phyloP scores from a whole-genome alignment of 2,329 filamentous ascomycete species.

The Tricladium varicosporioides region DNA sequence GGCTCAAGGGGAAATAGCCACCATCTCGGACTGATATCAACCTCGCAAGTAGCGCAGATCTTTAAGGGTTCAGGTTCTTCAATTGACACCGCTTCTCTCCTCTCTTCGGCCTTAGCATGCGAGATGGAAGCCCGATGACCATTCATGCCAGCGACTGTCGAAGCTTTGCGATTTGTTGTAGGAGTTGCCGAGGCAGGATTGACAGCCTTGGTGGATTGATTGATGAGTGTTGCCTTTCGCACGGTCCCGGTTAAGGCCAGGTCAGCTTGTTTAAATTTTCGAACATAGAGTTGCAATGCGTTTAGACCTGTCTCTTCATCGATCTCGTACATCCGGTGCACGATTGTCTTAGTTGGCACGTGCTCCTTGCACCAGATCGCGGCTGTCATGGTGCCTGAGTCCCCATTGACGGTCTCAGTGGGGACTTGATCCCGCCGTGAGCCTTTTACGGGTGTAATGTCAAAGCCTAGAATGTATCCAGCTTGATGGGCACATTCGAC shows the following conservation, averaged over 20 bases:
- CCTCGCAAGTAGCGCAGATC: slow-evolving; percentile 61
- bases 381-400: slow-evolving; percentile 80
- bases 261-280: slow-evolving; percentile 93
- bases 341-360: slow-evolving; percentile 63
- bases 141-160: slow-evolving; percentile 45
- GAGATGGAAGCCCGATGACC: slow-evolving; percentile 28
- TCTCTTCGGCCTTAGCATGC: slow-evolving; percentile 28
- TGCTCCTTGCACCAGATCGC: slow-evolving; percentile 92
- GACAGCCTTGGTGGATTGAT: slow-evolving; percentile 37
- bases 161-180: slow-evolving; percentile 51
- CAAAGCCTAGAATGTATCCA: slow-evolving; percentile 83
- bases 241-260: slow-evolving; percentile 86
- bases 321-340: slow-evolving; percentile 77
- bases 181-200: slow-evolving; percentile 27
- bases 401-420: slow-evolving; percentile 76
- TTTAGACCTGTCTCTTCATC: slow-evolving; percentile 71
- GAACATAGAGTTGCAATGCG: slow-evolving; percentile 81
- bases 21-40: slow-evolving; percentile 75
- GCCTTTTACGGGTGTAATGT: slow-evolving; percentile 85
- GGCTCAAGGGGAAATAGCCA: slow-evolving; percentile 41
- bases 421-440: slow-evolving; percentile 79
- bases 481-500: slow-evolving; percentile 86
- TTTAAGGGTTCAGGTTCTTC: slow-evolving; percentile 38
- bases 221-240: slow-evolving; percentile 73
- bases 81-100: slow-evolving; percentile 6